Percentiles rank a stretch among this genome's conserved stretches.
These are phyloP conservation scores for Centrapalus pauciflorus DNA, from an alignment of 129 eudicot species.

Conservation along the genomic window DNA sequence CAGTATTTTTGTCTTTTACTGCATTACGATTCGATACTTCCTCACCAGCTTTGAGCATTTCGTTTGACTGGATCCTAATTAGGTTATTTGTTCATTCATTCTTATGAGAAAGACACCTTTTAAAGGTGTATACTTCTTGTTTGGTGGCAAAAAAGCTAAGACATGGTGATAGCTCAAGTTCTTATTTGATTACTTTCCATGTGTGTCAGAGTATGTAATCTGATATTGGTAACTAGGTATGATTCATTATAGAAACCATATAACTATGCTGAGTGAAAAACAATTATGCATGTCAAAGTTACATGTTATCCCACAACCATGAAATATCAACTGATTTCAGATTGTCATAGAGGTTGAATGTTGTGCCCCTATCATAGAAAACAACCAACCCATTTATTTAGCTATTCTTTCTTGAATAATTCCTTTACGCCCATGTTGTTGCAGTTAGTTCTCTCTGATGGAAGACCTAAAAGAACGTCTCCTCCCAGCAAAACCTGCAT, in stretches of 20 bases:
- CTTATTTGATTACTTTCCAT: neutral
- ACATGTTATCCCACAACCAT: neutral
- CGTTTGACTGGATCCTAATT: neutral
- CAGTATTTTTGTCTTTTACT: neutral
- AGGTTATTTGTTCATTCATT: neutral
- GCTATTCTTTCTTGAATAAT: neutral
- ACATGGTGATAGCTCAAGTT: neutral
- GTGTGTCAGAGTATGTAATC: neutral
- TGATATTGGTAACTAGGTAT: neutral
- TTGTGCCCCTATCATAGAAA: neutral
- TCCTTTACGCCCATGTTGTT: neutral
- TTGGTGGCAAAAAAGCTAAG: neutral
- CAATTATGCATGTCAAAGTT: neutral
- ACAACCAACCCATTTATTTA: neutral
- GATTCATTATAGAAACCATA: neutral
- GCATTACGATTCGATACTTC: neutral
- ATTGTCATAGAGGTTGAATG: neutral
- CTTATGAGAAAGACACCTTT: neutral
- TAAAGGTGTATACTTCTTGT: neutral
- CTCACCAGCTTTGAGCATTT: neutral
- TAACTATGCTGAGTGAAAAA: neutral
- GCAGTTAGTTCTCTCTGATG: slow-evolving; percentile 39
- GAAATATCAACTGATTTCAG: neutral
- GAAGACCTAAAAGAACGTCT: slow-evolving; percentile 77
- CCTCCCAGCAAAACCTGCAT: slow-evolving; percentile 56